Evolutionary conservation across 306 rosid species (phyloP), one percentile per base, ranked within the genome.

Genomic region (Carpinus viminea): DNA sequence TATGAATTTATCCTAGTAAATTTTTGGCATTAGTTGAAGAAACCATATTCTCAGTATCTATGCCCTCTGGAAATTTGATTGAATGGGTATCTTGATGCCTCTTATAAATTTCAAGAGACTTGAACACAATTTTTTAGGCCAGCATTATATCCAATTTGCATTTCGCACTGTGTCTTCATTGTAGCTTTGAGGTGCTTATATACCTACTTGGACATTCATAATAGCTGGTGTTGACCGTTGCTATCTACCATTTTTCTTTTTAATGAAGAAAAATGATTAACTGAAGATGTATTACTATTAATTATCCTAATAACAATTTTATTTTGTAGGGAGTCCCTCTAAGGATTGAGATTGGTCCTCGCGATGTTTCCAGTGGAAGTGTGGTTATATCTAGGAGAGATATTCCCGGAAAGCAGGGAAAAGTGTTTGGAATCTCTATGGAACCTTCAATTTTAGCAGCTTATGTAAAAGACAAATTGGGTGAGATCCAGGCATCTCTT

Each of bases 291-390:
- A 28, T 55, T 80, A 12, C 8, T 17, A 12, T 59, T 45, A 84
- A 41, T 65, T 69, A 70, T 48, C 71, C 54, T n/a, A 61, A 66
- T 24, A 77, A 7, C 72, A 57, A 74, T 74, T 68, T 70, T 68
- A 46, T 82, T 75, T 53, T 86, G 81, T 87, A 94, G 98, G 98
- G 98, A 72, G 98, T 95, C 76, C 98, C 98, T 72, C 87, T 95
- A 38, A 91, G 98, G 85, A 89, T 95, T 82, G 98, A 95, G 86
- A 91, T 95, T 45, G 98, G 98, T 60, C 98, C 98, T 13, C 96
- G 94, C 53, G 98, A 94, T 79, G 96, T 94, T 79, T 85, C 93
- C 50, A 94, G 90, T 83, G 89, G 82, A 83, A 94, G 89, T 73
- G 92, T 94, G 64, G 98, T 94, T 69, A 86, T 92, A 80, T 94